Evolutionary conservation across 2,329 filamentous ascomycete genomes (phyloP).

Genomic region (Chaetomium strumarium): DNA sequence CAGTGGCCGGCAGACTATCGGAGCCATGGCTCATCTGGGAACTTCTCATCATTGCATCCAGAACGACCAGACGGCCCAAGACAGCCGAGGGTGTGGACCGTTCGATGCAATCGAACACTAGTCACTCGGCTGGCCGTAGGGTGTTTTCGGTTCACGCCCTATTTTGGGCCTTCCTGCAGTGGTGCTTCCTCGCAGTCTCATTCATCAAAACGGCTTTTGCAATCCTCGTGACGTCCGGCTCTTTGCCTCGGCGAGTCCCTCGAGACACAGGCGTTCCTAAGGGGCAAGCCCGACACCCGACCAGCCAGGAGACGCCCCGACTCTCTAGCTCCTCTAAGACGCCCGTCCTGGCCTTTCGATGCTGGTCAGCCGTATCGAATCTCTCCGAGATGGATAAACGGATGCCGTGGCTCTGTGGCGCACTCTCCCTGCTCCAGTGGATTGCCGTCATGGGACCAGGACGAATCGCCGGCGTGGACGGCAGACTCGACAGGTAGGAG

Average conservation of each 20-base stretch:
- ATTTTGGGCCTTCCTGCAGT: constrained; percentile 54
- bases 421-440: constrained; percentile 70
- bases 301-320: constrained; percentile 22
- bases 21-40: constrained; percentile 90
- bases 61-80: constrained; percentile 31
- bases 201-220: constrained; percentile 60
- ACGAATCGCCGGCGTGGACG: constrained; percentile 65
- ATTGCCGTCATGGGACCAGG: constrained; percentile 68
- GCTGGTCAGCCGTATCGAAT: constrained; percentile 69
- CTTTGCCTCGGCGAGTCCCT: constrained; percentile 46
- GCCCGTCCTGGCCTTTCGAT: constrained; percentile 69
- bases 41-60: constrained; percentile 65
- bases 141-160: constrained; percentile 39
- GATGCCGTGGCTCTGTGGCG: constrained; percentile 86
- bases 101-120: constrained; percentile 11
- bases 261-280: constrained; percentile 21
- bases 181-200: constrained; percentile 50
- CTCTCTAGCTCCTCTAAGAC: constrained; percentile 35
- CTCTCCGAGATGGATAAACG: constrained; percentile 67
- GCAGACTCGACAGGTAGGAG: constrained; percentile 84
- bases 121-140: constrained; percentile 11
- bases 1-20: constrained; percentile 71
- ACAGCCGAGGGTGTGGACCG: constrained; percentile 11
- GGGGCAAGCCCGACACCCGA: constrained; percentile 21
- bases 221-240: constrained; percentile 61